Conservation (phyloP, 2,329 filamentous ascomycete species). For the Setomelanomma holmii region DNA sequence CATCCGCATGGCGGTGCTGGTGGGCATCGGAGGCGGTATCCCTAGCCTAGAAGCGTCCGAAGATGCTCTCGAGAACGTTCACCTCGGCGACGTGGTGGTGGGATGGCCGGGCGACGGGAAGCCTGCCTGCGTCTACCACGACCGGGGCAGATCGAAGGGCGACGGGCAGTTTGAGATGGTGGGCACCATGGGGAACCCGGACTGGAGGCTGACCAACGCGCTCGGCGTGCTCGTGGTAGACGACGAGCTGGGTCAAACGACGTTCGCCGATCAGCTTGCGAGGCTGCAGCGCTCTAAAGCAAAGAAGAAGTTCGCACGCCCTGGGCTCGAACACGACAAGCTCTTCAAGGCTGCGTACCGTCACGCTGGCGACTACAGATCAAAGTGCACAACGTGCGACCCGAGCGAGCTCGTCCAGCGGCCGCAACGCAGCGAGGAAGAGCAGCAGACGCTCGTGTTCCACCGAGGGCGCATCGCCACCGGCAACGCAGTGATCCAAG, state of each 20-base stretch:
- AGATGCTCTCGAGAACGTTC: slow-evolving; percentile 9
- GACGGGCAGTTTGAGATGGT: slow-evolving; percentile 14
- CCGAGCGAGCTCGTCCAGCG: slow-evolving; percentile 8
- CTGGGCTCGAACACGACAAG: slow-evolving; percentile 7
- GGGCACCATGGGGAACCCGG: slow-evolving; percentile 14
- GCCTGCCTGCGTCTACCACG: slow-evolving; percentile 11
- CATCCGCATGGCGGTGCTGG: slow-evolving; percentile 15
- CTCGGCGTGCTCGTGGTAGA: slow-evolving; percentile 9
- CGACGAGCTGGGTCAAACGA: slow-evolving; percentile 4
- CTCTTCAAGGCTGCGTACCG: slow-evolving; percentile 9
- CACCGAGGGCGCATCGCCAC: slow-evolving; percentile 10
- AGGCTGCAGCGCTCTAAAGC: slow-evolving; percentile 1
- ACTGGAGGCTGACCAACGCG: slow-evolving; percentile 12
- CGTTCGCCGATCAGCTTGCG: slow-evolving; percentile 5
- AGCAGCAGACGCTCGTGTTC: slow-evolving; percentile 4
- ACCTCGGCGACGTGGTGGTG: slow-evolving; percentile 18
- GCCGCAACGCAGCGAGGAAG: slow-evolving; percentile 2
- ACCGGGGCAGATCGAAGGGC: slow-evolving; percentile 9
- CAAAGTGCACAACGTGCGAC: slow-evolving; percentile 5
- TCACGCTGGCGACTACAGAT: slow-evolving; percentile 6
- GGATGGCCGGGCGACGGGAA: slow-evolving; percentile 8
- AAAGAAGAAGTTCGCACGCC: slow-evolving; percentile 5
- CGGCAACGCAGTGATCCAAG: slow-evolving; percentile 10
- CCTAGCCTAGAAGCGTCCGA: slow-evolving; percentile 4
- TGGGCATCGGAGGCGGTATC: slow-evolving; percentile 18